phyloP scores from a whole-genome alignment of 2,329 filamentous ascomycete species.

The Aureobasidium melanogenum region DNA sequence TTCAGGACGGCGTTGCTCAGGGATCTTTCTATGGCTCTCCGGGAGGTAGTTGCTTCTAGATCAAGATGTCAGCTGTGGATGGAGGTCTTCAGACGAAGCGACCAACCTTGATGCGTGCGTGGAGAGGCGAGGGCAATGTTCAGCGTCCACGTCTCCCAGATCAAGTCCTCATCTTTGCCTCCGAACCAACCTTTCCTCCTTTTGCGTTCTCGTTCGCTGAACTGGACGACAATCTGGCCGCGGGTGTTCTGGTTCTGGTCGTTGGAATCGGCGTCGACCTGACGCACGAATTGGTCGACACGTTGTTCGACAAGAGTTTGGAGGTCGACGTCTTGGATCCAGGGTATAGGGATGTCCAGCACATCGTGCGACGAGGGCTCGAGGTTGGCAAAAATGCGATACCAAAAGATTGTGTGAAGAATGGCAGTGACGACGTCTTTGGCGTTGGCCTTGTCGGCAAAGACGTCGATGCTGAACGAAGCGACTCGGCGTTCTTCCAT shows the following conservation, averaged over 20 bases:
- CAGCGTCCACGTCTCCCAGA: constrained; percentile 94
- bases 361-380: constrained; percentile 77
- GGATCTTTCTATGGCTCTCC: constrained; percentile 82
- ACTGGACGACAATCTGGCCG: constrained; percentile 77
- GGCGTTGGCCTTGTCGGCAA: constrained; percentile 81
- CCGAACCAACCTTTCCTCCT: constrained; percentile 66
- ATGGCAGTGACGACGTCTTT: constrained; percentile 92
- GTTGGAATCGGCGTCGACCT: constrained; percentile 44
- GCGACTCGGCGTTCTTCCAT: constrained; percentile 61
- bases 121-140: constrained; percentile 90
- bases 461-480: constrained; percentile 89
- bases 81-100: neutral
- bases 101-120: constrained; percentile 73
- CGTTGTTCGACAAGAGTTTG: constrained; percentile 90
- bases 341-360: constrained; percentile 80
- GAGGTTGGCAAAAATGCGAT: constrained; percentile 88
- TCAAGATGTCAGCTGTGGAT: neutral
- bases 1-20: constrained; percentile 82
- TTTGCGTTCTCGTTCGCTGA: constrained; percentile 74
- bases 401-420: constrained; percentile 97
- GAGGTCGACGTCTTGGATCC: constrained; percentile 81
- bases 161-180: constrained; percentile 80
- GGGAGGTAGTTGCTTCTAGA: constrained; percentile 76
- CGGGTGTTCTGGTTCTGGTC: constrained; percentile 42
- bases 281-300: constrained; percentile 67